Evolutionary conservation across 2,329 filamentous ascomycete species (phyloP).

Genomic region (Fusarium abutilonis): DNA sequence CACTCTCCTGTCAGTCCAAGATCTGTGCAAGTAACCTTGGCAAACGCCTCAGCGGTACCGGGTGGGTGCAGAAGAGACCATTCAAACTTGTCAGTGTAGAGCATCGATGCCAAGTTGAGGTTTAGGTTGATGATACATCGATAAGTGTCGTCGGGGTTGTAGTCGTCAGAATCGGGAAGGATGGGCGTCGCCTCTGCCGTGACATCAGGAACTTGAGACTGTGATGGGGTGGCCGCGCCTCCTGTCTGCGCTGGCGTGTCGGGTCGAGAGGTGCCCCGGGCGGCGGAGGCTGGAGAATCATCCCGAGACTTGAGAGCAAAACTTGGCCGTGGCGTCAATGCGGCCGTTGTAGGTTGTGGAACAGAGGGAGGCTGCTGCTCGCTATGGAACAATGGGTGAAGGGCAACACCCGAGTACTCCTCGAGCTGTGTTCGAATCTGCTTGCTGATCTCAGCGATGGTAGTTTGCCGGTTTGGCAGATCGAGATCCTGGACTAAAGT

Average conservation of each 20-base stretch:
- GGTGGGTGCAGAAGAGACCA: slow-evolving; percentile 95
- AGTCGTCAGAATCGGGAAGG: slow-evolving; percentile 70
- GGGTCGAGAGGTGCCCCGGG: slow-evolving; percentile 57
- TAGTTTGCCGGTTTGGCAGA: slow-evolving; percentile 75
- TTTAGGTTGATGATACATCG: slow-evolving; percentile 91
- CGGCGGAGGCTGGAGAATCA: slow-evolving; percentile 51
- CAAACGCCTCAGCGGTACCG: slow-evolving; percentile 91
- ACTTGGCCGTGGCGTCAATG: slow-evolving; percentile 46
- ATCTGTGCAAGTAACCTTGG: slow-evolving; percentile 91
- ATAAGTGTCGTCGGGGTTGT: slow-evolving; percentile 93
- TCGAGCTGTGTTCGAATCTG: slow-evolving; percentile 96
- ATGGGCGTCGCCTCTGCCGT: slow-evolving; percentile 76
- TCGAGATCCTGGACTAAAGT: slow-evolving; percentile 92
- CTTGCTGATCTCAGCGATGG: slow-evolving; percentile 84
- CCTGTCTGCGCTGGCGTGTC: slow-evolving; percentile 67
- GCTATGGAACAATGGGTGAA: slow-evolving; percentile 90
- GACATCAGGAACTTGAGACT: slow-evolving; percentile 61
- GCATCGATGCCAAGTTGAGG: slow-evolving; percentile 87
- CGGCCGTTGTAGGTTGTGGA: slow-evolving; percentile 34
- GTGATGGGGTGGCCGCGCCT: slow-evolving; percentile 60
- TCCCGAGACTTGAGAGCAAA: slow-evolving; percentile 51
- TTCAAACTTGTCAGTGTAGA: slow-evolving; percentile 98
- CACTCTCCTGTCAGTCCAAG: slow-evolving; percentile 90
- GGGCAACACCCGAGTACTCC: slow-evolving; percentile 92
- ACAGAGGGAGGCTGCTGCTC: slow-evolving; percentile 49